Evolutionary conservation across 208 protist genomes (phyloP).

Genomic region (Porcisia hertigi): DNA sequence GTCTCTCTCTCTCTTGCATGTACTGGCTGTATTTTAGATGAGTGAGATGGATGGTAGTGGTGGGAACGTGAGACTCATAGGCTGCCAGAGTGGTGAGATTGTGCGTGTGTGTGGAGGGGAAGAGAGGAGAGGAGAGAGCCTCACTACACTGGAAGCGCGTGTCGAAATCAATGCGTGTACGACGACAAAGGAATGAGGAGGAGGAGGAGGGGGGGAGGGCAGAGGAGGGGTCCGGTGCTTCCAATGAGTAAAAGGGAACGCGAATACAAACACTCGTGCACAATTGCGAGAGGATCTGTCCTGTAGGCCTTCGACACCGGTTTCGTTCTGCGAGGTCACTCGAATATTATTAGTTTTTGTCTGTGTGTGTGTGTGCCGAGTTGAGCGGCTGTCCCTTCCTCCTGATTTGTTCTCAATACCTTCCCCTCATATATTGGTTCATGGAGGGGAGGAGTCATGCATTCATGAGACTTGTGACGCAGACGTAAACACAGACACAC

Average conservation of each 20-base stretch:
- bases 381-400: not conserved
- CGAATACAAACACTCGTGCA: not conserved
- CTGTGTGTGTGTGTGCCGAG: not conserved
- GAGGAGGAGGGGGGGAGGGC: not conserved
- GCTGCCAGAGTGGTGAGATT: not conserved
- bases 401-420: too few relatives aligned
- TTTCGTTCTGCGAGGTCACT: not conserved
- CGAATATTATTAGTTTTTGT: not conserved
- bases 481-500: not conserved
- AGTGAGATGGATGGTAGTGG: not conserved
- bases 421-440: too few relatives aligned
- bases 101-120: conserved; percentile 3
- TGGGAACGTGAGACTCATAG: not conserved
- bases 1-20: not conserved
- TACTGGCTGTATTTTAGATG: not conserved
- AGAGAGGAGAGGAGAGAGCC: not conserved
- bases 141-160: not conserved
- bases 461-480: not conserved
- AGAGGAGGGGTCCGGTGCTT: too few relatives aligned
- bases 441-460: not conserved
- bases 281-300: not conserved
- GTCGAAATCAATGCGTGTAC: not conserved
- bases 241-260: not conserved
- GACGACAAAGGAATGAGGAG: not conserved
- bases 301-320: not conserved